Evolutionary conservation across 441 rosid species (phyloP).

Genomic region (Eruca vesicaria): DNA sequence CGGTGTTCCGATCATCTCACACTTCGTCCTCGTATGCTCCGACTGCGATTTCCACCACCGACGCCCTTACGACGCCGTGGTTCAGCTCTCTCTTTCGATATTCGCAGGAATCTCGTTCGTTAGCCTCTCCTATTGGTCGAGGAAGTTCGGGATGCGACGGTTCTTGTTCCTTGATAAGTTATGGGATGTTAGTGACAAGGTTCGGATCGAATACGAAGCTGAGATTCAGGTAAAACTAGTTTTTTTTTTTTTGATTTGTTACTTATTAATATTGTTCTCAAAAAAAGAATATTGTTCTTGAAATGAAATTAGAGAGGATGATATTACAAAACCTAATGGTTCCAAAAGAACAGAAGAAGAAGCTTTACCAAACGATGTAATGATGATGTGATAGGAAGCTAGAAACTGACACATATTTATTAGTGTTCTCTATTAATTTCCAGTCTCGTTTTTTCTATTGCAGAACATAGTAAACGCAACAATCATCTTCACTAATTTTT

Average conservation of each 20-base stretch:
- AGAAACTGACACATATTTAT: background rate
- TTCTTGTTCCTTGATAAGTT: conserved; percentile 77
- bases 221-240: conserved; percentile 56
- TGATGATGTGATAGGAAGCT: conserved; percentile 5
- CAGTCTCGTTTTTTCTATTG: background rate
- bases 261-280: background rate
- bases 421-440: background rate
- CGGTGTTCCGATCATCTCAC: conserved; percentile 70
- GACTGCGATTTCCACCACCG: conserved; percentile 61
- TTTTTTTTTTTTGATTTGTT: background rate
- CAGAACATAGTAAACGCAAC: background rate
- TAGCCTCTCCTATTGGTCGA: conserved; percentile 63
- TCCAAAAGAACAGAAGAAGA: background rate
- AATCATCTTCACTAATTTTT: background rate
- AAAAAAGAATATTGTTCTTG: background rate
- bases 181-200: conserved; percentile 49
- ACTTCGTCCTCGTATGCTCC: conserved; percentile 63
- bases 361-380: conserved; percentile 11
- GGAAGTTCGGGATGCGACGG: conserved; percentile 61
- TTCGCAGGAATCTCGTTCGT: conserved; percentile 66
- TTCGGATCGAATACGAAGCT: conserved; percentile 47
- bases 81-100: conserved; percentile 68
- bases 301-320: background rate
- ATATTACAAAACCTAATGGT: background rate
- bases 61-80: conserved; percentile 73